These are phyloP conservation scores for Starmerella roubikii DNA, from an alignment of 805 yeast species.

Conservation along the genomic window DNA sequence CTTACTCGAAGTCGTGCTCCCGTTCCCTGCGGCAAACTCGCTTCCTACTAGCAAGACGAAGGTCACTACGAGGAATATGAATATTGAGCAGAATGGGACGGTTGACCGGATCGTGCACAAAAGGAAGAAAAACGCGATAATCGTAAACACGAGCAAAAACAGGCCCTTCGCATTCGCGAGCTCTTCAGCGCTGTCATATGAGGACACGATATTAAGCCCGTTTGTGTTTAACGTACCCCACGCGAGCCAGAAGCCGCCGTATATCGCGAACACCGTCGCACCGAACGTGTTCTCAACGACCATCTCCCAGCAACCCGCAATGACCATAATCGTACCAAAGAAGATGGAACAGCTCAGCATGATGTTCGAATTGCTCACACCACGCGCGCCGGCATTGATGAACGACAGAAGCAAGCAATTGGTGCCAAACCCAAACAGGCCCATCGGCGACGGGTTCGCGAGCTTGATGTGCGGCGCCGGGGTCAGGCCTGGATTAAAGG, in stretches of 20 bases:
- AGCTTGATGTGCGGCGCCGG: constrained; percentile 36
- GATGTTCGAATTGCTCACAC: constrained; percentile 38
- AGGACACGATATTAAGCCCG: constrained; percentile 36
- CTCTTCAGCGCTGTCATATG: constrained; percentile 27
- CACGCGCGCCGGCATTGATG: constrained; percentile 42
- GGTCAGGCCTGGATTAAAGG: constrained; percentile 30
- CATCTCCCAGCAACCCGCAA: constrained; percentile 61
- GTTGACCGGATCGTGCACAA: constrained; percentile 51
- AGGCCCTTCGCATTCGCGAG: constrained; percentile 41
- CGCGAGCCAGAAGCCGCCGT: constrained; percentile 54
- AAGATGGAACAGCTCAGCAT: constrained; percentile 50
- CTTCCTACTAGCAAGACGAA: constrained; percentile 43
- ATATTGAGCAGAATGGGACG: constrained; percentile 45
- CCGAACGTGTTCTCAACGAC: constrained; percentile 54
- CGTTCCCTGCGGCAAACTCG: constrained; percentile 28
- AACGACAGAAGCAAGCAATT: constrained; percentile 48
- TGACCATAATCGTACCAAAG: constrained; percentile 44
- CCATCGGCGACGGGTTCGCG: constrained; percentile 55
- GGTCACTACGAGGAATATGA: constrained; percentile 39
- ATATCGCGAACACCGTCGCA: constrained; percentile 34
- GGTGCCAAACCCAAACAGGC: constrained; percentile 45
- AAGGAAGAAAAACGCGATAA: constrained; percentile 43
- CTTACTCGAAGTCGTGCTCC: constrained; percentile 22
- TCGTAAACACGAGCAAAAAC: constrained; percentile 46
- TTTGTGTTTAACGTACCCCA: constrained; percentile 44